Conservation (phyloP, 75 land plant species). For the Chamaecyparis obtusa region DNA sequence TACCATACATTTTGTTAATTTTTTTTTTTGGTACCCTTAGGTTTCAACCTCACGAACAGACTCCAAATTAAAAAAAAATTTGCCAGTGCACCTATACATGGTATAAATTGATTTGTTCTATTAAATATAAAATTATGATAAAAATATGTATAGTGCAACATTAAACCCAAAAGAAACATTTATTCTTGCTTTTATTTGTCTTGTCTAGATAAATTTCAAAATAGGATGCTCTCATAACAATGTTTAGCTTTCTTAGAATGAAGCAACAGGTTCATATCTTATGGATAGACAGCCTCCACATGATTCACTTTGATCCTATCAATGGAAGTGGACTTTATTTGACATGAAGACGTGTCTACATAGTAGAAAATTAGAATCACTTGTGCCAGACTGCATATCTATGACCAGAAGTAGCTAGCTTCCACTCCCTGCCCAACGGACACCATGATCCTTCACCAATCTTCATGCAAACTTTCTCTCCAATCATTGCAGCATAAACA, state of each 20-base stretch:
- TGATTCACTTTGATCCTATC: background rate
- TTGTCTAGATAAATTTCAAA: background rate
- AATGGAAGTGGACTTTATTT: background rate
- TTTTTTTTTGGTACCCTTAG: too few relatives aligned
- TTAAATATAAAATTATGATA: background rate
- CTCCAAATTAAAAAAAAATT: too few relatives aligned
- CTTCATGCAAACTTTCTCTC: slow-evolving; percentile 77
- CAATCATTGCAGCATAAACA: slow-evolving; percentile 75
- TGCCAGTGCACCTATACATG: too few relatives aligned
- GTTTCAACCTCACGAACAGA: too few relatives aligned
- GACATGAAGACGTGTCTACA: background rate
- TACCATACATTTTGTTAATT: too few relatives aligned
- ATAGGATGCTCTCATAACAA: background rate
- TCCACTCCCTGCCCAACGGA: slow-evolving; percentile 28
- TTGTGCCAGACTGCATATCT: slow-evolving; percentile 62
- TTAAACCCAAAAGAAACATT: background rate
- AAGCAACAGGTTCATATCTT: background rate
- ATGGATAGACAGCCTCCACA: background rate
- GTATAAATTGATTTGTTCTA: background rate
- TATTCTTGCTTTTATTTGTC: background rate
- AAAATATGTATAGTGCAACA: background rate
- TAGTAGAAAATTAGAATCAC: background rate
- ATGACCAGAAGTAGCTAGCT: slow-evolving; percentile 35
- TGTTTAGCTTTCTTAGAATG: background rate
- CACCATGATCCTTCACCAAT: slow-evolving; percentile 66